phyloP scores from a whole-genome alignment of 139 green algal genomes.

The Asterochloris sp. region DNA sequence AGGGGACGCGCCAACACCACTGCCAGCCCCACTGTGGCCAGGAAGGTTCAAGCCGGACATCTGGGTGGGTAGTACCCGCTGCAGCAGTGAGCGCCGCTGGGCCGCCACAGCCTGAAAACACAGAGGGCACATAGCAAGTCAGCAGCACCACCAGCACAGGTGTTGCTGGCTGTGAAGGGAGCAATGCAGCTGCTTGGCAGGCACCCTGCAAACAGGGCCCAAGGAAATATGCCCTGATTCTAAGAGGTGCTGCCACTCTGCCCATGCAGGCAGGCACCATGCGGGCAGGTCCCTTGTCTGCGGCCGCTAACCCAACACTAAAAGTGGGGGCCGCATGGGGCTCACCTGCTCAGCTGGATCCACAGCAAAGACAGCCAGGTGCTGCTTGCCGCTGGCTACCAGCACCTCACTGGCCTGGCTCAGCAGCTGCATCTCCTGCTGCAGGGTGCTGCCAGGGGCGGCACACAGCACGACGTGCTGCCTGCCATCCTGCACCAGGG shows the following conservation, averaged over 20 bases:
- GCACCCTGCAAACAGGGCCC: neutral
- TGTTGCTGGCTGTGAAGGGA: neutral
- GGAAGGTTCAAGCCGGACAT: constrained; percentile 8
- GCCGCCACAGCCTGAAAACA: neutral
- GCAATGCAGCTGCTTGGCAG: neutral
- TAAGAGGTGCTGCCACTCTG: neutral
- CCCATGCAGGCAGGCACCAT: neutral
- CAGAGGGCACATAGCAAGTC: neutral
- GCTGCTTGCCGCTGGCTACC: too few species aligned
- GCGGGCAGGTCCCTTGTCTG: too few species aligned
- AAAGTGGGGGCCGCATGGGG: too few species aligned
- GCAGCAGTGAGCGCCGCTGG: neutral
- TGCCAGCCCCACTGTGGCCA: neutral
- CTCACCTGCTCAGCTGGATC: too few species aligned
- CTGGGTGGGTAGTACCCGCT: neutral
- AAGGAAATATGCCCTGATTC: neutral
- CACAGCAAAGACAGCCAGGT: too few species aligned
- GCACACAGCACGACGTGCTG: too few species aligned
- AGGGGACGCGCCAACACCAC: neutral
- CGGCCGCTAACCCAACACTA: too few species aligned
- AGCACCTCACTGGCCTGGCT: too few species aligned
- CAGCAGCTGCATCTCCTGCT: too few species aligned
- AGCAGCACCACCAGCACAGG: neutral
- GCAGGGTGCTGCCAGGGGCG: too few species aligned
- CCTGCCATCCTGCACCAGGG: too few species aligned